A percentile compares a stretch with the other conserved stretches of the same genome.
These are phyloP conservation scores for Pseudonitzschia pungens DNA, from an alignment of 108 stramenopile genomes.

Conservation along the genomic window DNA sequence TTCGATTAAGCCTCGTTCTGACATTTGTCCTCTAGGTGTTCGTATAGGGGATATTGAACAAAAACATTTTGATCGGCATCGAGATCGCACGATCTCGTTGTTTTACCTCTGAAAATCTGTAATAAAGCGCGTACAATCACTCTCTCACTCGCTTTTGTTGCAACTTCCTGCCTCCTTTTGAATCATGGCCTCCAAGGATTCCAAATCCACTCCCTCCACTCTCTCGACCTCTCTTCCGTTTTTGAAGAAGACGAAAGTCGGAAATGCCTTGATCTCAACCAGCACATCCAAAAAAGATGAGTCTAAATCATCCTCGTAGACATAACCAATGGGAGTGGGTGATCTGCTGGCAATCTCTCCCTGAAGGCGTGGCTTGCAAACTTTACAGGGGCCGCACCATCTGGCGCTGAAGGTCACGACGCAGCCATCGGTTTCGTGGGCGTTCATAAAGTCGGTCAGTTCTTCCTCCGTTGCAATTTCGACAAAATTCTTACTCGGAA, in stretches of 20 bases:
- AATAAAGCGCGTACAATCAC: no score
- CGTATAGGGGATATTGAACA: no score
- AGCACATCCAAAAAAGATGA: constrained; percentile 40
- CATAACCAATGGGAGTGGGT: constrained; percentile 56
- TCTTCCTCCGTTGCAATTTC: constrained; percentile 24
- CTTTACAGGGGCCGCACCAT: constrained; percentile 77
- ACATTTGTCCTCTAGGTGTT: no score
- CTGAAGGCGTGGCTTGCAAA: constrained; percentile 59
- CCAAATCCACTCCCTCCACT: constrained; percentile 72
- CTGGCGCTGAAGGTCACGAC: constrained; percentile 68
- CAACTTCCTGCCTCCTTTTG: background rate
- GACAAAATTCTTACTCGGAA: constrained; percentile 6
- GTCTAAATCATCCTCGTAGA: constrained; percentile 69
- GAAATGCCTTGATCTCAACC: constrained; percentile 62
- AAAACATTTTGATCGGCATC: no score
- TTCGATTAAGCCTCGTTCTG: no score
- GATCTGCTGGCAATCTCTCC: constrained; percentile 21
- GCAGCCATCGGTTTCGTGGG: constrained; percentile 11
- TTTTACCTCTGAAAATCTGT: no score
- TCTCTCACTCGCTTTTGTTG: no score
- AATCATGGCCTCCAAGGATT: constrained; percentile 27
- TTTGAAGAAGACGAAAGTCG: constrained; percentile 67
- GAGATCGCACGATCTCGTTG: no score
- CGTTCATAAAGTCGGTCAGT: constrained; percentile 28
- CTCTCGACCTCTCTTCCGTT: constrained; percentile 47